Percentiles rank a stretch among this genome's conserved stretches.
Evolutionary conservation across 495 filamentous ascomycete species (phyloP).

Genomic region (Terfezia claveryi): DNA sequence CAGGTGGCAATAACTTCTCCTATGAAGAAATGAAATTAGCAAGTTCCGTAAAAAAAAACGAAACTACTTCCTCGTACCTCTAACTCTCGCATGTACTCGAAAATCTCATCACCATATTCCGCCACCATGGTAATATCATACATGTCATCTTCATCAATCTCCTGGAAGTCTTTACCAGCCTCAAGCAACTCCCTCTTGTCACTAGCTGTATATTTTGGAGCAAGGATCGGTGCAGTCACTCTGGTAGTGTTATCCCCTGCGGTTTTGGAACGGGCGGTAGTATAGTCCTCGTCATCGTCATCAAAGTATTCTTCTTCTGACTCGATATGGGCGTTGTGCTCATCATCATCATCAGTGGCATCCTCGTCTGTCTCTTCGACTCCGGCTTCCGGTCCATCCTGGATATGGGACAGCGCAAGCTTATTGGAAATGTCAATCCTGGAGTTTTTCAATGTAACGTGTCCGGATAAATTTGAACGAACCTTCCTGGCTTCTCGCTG

Average conservation of each 20-base stretch:
- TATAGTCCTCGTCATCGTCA: neutral
- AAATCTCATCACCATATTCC: slow-evolving; percentile 91
- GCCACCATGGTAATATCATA: slow-evolving; percentile 98
- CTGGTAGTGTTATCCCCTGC: slow-evolving; percentile 18
- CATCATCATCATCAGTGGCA: slow-evolving; percentile 15
- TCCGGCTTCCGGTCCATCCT: slow-evolving; percentile 11
- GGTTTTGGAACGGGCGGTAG: neutral
- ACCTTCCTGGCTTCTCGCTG: neutral
- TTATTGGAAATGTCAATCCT: neutral
- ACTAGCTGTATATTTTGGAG: slow-evolving; percentile 12
- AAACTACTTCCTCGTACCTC: slow-evolving; percentile 42
- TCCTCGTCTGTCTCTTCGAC: slow-evolving; percentile 11
- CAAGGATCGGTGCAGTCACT: slow-evolving; percentile 13
- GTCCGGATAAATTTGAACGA: neutral
- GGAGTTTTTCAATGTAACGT: neutral
- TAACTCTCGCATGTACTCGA: slow-evolving; percentile 64
- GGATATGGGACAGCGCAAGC: slow-evolving; percentile 9
- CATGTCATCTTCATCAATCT: slow-evolving; percentile 55
- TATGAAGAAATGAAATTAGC: slow-evolving; percentile 16
- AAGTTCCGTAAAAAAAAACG: neutral
- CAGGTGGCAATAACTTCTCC: slow-evolving; percentile 61
- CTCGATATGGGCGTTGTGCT: slow-evolving; percentile 8
- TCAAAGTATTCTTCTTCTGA: neutral
- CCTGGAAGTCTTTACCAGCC: slow-evolving; percentile 20
- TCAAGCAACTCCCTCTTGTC: slow-evolving; percentile 9